A percentile compares a stretch with the other conserved stretches of the same genome.
These are phyloP conservation scores for Cladorrhinum sp. DNA, from an alignment of 2,329 filamentous ascomycete genomes.

Conservation along the genomic window DNA sequence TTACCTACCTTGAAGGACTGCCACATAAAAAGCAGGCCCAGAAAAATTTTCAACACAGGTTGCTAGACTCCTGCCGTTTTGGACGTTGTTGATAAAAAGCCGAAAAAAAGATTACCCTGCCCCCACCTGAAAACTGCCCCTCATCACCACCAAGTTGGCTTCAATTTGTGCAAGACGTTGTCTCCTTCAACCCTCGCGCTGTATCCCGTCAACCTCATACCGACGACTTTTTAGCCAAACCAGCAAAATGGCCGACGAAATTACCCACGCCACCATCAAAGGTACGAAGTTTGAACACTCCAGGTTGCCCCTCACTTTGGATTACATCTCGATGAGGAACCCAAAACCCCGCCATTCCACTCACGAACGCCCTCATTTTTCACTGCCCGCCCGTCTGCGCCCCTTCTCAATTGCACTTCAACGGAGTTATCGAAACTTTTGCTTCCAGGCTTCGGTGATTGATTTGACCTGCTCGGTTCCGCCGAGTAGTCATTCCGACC, in stretches of 20 bases:
- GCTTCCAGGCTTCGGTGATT: neutral
- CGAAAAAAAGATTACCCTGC: slow-evolving; percentile 16
- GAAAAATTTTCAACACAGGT: slow-evolving; percentile 9
- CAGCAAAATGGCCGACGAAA: slow-evolving; percentile 52
- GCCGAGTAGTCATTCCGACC: neutral
- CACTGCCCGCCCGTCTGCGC: no score
- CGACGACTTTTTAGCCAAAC: slow-evolving; percentile 13
- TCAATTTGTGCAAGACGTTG: slow-evolving; percentile 16
- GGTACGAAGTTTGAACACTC: slow-evolving; percentile 36
- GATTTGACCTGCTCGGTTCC: neutral
- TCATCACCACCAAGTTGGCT: slow-evolving; percentile 23
- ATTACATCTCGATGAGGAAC: neutral
- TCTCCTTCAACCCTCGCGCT: slow-evolving; percentile 11
- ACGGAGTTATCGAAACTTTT: no score
- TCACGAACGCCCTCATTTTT: neutral
- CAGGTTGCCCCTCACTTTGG: neutral
- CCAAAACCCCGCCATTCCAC: neutral
- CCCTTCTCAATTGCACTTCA: no score
- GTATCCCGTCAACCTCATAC: neutral
- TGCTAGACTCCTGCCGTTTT: slow-evolving; percentile 2
- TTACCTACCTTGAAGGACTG: neutral
- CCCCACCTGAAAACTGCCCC: slow-evolving; percentile 14
- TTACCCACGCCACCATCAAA: slow-evolving; percentile 57
- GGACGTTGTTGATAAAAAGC: neutral
- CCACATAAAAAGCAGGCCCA: neutral